phyloP scores from a whole-genome alignment of 441 rosid species.

The Populus hybrid region DNA sequence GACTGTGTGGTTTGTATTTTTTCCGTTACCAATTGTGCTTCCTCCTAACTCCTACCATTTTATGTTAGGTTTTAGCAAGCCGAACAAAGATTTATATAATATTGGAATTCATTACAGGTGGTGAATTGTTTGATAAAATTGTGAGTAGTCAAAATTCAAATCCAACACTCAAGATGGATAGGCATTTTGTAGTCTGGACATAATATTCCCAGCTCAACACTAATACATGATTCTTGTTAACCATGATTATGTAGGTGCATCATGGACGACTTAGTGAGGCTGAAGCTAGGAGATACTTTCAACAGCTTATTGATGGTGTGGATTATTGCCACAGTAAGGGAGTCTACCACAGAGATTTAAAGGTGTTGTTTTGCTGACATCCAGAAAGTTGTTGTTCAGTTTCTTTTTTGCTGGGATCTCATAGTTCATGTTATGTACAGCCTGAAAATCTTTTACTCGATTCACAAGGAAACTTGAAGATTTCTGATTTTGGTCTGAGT shows the following conservation, averaged over 20 bases:
- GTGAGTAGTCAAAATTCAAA: conserved; percentile 48
- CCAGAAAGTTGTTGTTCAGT: conserved; percentile 7
- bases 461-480: conserved; percentile 84
- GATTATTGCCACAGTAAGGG: conserved; percentile 90
- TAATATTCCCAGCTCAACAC: neutral
- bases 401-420: conserved; percentile 18
- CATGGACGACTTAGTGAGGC: conserved; percentile 86
- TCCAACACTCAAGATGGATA: conserved; percentile 5
- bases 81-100: conserved; percentile 89
- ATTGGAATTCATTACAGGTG: conserved; percentile 94
- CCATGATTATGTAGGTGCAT: conserved; percentile 53
- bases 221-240: conserved; percentile 6
- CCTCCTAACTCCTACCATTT: conserved; percentile 8
- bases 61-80: conserved; percentile 75
- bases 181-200: neutral
- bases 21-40: conserved; percentile 1
- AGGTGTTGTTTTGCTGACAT: conserved; percentile 40
- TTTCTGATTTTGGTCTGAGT: conserved; percentile 95
- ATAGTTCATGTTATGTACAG: conserved; percentile 35
- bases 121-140: conserved; percentile 94
- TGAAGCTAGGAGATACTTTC: conserved; percentile 82
- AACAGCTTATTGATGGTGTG: conserved; percentile 96
- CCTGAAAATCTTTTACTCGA: conserved; percentile 95
- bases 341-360: conserved; percentile 91
- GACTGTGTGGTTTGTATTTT: neutral